Conservation (phyloP, 441 rosid genomes). For the Pelargonium myrrhifolium region DNA sequence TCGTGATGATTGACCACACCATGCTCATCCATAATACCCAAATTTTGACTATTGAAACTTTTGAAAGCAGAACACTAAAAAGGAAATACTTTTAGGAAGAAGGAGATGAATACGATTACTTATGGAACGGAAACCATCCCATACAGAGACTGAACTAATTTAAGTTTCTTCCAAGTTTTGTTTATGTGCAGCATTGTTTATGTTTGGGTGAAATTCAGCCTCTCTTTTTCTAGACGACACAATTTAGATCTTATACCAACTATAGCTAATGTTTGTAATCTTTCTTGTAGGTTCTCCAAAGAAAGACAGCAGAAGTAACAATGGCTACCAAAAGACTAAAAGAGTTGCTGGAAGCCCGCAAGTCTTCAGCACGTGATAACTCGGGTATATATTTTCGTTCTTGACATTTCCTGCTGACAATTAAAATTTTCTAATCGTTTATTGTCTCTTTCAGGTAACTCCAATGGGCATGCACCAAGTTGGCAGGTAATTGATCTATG, state of each 20-base stretch:
- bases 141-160: no score
- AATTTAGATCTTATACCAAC: neutral
- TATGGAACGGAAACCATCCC: no score
- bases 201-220: no score
- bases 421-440: slow-evolving; percentile 20
- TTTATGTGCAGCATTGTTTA: no score
- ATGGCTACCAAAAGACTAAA: slow-evolving; percentile 60
- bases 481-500: slow-evolving; percentile 45
- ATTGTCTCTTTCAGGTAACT: slow-evolving; percentile 35
- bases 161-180: no score
- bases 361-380: slow-evolving; percentile 34
- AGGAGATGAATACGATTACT: no score
- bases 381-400: slow-evolving; percentile 27
- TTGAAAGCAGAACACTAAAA: no score
- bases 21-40: no score
- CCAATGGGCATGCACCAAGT: slow-evolving; percentile 42
- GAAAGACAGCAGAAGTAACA: slow-evolving; percentile 66
- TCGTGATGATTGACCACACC: neutral
- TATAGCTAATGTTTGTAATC: neutral
- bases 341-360: slow-evolving; percentile 56
- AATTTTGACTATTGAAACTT: no score
- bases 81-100: no score
- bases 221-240: neutral
- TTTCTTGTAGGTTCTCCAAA: slow-evolving; percentile 63
- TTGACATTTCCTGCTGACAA: neutral